Base-by-base conservation (phyloP, 495 filamentous ascomycete species). In the Xylaria cubensis region DNA sequence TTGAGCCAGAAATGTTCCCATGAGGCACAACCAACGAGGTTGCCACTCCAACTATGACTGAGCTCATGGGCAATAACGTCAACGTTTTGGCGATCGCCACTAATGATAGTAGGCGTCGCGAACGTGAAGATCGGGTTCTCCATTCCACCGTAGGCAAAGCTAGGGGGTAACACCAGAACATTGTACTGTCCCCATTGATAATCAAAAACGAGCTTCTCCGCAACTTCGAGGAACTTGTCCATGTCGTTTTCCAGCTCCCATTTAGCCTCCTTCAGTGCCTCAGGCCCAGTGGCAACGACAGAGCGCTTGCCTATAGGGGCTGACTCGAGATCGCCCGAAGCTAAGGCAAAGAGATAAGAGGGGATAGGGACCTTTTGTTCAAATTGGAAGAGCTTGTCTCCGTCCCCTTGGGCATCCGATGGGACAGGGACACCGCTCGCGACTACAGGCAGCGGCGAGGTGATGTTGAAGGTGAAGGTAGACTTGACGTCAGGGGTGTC, bases 51-150 rank as follows among this genome's bases (percentile, higher is more conserved):
- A 76, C 89, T 92, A 80, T 98, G 95, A 62, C 90, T 86, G 29
- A 99, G 86, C 81, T 99, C 95, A 78, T 99, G 95, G 3, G 96
- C 95, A 80, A 99, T 98, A 21, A 98, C 95, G 82, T 97, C 95
- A 6, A 99, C 87, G 74, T 99, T 99, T 75, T 97, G 91, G 32
- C 94, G 90, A 75, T 99, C 96, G 62, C 94, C 94, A 41, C 90
- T 92, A 77, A 98, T 93, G 73, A 97, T 92, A 46, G 94, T 97
- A 21, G 95, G 95, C 17, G 95, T 97, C 0, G 94, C 94, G 78
- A 97, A 97, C 1, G 95, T 97, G 81, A 92, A 96, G 63, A 96
- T 90, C 0, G 95, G 95, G 79, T 97, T 97, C 84, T 98, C 95
- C 95, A 98, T 98, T 51, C 94, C 87, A 77, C 87, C 89, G 78